Percentiles rank a stretch among this genome's conserved stretches.
Evolutionary conservation across 202 grass and related monocot species (phyloP).

Genomic region (Schoenoplectus triqueter): DNA sequence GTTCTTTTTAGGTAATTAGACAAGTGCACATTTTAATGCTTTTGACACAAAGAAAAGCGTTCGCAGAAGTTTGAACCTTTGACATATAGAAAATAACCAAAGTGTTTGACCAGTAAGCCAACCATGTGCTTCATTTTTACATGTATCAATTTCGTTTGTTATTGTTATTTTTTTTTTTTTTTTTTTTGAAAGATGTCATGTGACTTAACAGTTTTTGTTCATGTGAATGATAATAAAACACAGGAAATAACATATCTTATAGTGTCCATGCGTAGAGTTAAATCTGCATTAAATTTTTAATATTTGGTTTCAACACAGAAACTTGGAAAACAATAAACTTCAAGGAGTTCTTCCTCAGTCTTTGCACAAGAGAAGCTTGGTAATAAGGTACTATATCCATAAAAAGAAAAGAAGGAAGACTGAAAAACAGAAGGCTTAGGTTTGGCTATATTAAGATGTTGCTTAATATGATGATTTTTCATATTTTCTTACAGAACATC

Average conservation of each 20-base stretch:
- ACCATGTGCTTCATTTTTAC: neutral
- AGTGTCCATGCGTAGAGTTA: neutral
- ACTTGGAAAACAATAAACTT: constrained; percentile 52
- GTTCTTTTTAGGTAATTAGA: too few species aligned
- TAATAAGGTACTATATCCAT: constrained; percentile 36
- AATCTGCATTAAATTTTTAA: neutral
- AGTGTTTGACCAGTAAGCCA: too few species aligned
- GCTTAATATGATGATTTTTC: constrained; percentile 2
- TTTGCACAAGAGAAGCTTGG: constrained; percentile 43
- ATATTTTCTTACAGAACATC: constrained; percentile 40
- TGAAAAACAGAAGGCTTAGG: neutral
- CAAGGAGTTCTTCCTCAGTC: constrained; percentile 43
- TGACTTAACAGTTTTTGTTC: neutral
- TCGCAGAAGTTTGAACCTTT: too few species aligned
- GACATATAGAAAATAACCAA: too few species aligned
- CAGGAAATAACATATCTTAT: constrained; percentile 6
- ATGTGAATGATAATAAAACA: neutral
- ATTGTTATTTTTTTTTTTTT: neutral
- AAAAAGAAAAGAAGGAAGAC: neutral
- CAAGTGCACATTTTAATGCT: too few species aligned
- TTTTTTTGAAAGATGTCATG: neutral
- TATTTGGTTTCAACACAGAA: constrained; percentile 34
- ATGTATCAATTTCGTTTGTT: neutral
- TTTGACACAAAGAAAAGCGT: too few species aligned
- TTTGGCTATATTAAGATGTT: neutral